Conservation (phyloP, 2,329 filamentous ascomycete species). For the Biscogniauxia sp. region DNA sequence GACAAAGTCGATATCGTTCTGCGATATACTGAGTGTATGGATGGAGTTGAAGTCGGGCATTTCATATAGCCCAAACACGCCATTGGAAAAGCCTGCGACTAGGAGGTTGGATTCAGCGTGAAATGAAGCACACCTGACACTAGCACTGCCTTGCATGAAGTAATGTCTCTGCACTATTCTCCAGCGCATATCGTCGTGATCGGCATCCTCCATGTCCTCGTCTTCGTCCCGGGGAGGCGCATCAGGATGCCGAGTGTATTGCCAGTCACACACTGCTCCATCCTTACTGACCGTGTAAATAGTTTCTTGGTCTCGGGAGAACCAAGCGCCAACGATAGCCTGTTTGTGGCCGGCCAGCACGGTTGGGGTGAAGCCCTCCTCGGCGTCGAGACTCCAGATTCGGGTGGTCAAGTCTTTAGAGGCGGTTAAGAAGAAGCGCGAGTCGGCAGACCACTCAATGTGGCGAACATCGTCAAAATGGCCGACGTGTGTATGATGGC, state of each 20-base stretch:
- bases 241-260: conserved; percentile 66
- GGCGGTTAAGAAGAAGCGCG: conserved; percentile 87
- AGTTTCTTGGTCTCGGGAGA: conserved; percentile 88
- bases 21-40: conserved; percentile 88
- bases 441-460: conserved; percentile 95
- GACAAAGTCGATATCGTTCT: conserved; percentile 93
- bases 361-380: conserved; percentile 86
- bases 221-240: conserved; percentile 52
- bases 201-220: conserved; percentile 58
- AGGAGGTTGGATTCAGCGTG: conserved; percentile 85
- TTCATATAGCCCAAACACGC: conserved; percentile 90
- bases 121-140: conserved; percentile 86
- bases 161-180: conserved; percentile 88
- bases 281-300: conserved; percentile 98
- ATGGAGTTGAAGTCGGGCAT: conserved; percentile 95
- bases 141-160: conserved; percentile 87
- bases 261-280: conserved; percentile 93
- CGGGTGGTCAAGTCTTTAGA: conserved; percentile 90
- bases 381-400: conserved; percentile 89
- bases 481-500: conserved; percentile 79
- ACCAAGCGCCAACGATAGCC: conserved; percentile 91
- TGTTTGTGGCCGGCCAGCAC: conserved; percentile 89
- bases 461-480: conserved; percentile 85
- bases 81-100: conserved; percentile 95
- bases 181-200: conserved; percentile 75